Conservation (phyloP, 208 protist genomes). For the Kentomonas sorsogonicus region DNA sequence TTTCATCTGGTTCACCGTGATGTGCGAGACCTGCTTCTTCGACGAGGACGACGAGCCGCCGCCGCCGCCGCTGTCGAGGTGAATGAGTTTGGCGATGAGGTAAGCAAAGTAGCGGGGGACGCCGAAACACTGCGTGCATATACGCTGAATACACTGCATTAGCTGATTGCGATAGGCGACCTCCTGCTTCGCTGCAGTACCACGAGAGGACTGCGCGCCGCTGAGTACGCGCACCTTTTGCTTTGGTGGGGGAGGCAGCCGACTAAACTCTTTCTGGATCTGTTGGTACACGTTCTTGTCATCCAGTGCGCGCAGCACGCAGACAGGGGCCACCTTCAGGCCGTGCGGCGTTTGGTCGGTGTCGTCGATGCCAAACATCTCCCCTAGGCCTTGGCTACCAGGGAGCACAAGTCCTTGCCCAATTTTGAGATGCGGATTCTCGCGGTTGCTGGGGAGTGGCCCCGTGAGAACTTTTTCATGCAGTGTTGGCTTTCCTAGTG, state of each 20-base stretch:
- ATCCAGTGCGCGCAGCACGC: constrained; percentile 45
- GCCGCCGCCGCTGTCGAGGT: constrained; percentile 19
- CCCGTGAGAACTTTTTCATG: constrained; percentile 42
- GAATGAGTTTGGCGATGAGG: constrained; percentile 56
- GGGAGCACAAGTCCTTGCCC: constrained; percentile 50
- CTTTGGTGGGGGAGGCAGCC: constrained; percentile 41
- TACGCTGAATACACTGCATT: constrained; percentile 53
- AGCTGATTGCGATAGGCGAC: constrained; percentile 52
- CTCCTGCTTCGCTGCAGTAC: constrained; percentile 42
- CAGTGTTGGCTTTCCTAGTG: constrained; percentile 36
- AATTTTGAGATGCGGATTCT: constrained; percentile 71
- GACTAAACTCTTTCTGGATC: constrained; percentile 69
- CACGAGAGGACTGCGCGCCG: constrained; percentile 20
- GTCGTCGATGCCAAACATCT: constrained; percentile 11
- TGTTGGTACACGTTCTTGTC: constrained; percentile 50
- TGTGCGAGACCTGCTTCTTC: constrained; percentile 14
- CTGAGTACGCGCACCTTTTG: constrained; percentile 35
- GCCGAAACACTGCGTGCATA: constrained; percentile 77
- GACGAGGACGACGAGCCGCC: constrained; percentile 5
- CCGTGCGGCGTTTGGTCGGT: not conserved
- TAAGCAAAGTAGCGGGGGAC: constrained; percentile 80
- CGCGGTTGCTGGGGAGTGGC: constrained; percentile 32
- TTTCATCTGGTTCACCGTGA: constrained; percentile 57
- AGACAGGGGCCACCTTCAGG: constrained; percentile 22
- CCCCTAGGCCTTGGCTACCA: constrained; percentile 15